Conservation (phyloP, 176 grass and related monocot genomes). For the Zizania latifolia region DNA sequence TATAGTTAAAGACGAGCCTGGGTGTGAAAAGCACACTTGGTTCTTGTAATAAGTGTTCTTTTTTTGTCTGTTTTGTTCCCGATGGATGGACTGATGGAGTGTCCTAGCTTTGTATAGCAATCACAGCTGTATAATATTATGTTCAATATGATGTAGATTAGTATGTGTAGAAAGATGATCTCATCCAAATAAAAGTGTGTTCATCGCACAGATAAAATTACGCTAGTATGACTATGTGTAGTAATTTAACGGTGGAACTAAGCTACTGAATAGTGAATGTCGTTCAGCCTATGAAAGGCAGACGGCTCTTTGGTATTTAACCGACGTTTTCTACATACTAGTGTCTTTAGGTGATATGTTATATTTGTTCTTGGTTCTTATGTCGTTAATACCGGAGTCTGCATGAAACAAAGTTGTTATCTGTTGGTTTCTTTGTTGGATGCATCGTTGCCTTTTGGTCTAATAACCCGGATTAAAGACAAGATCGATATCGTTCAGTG, state of each 20-base stretch:
- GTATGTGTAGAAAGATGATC: slow-evolving; percentile 34
- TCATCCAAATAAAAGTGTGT: slow-evolving; percentile 35
- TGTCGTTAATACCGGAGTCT: not conserved
- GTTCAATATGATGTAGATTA: slow-evolving; percentile 22
- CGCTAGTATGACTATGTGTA: too few species aligned
- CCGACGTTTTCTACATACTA: too few species aligned
- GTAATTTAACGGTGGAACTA: not conserved
- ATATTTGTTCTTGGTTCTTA: not conserved
- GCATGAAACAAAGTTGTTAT: not conserved
- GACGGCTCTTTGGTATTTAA: not conserved
- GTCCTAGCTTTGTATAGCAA: slow-evolving; percentile 47
- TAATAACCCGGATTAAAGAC: not conserved
- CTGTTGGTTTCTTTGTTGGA: too few species aligned
- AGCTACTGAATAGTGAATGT: not conserved
- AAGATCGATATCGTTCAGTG: not conserved
- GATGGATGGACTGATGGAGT: not conserved
- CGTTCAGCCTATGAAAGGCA: not conserved
- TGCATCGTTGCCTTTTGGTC: too few species aligned
- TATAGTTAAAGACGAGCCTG: slow-evolving; percentile 48
- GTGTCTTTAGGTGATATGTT: not conserved
- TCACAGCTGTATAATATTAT: slow-evolving; percentile 35
- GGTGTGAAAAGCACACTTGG: slow-evolving; percentile 27
- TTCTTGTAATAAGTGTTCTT: slow-evolving; percentile 38
- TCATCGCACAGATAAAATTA: not conserved
- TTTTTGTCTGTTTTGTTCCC: slow-evolving; percentile 26